Evolutionary conservation across 2,329 filamentous ascomycete genomes (phyloP).

Genomic region (Apiospora marii): DNA sequence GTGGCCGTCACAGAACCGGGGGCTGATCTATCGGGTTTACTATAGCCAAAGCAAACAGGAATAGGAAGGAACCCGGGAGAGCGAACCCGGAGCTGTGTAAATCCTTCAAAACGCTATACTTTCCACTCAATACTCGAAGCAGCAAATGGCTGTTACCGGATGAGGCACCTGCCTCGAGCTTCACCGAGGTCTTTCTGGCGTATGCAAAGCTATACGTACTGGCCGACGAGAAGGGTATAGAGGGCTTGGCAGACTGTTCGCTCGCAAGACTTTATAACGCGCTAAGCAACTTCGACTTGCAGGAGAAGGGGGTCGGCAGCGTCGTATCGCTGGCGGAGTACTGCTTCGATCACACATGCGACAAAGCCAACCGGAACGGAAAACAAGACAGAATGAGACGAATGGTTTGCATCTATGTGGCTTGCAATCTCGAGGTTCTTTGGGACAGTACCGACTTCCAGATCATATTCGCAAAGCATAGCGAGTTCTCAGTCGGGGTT

Average conservation of each 20-base stretch:
- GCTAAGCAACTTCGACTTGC: not conserved
- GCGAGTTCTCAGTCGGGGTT: no score
- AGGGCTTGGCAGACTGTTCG: slow-evolving; percentile 40
- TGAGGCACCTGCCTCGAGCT: slow-evolving; percentile 41
- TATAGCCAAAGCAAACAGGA: not conserved
- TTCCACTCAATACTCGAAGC: not conserved
- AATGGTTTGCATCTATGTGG: not conserved
- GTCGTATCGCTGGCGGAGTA: slow-evolving; percentile 46
- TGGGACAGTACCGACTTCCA: no score
- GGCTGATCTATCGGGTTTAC: no score
- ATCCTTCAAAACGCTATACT: not conserved
- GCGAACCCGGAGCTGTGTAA: not conserved
- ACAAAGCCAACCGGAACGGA: slow-evolving; percentile 11
- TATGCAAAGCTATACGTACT: slow-evolving; percentile 45
- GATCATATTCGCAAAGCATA: no score
- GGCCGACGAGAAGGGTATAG: slow-evolving; percentile 38
- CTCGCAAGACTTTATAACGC: slow-evolving; percentile 33
- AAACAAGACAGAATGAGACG: slow-evolving; percentile 24
- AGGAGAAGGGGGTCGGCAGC: slow-evolving; percentile 32
- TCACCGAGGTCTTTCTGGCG: slow-evolving; percentile 44
- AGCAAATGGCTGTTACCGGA: not conserved
- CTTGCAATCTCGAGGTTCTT: not conserved
- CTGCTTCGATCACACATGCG: slow-evolving; percentile 43
- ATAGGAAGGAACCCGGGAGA: not conserved
- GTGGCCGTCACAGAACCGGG: no score